Percentiles rank a stretch among this genome's conserved stretches.
Evolutionary conservation across 176 grass and related monocot genomes (phyloP).

Genomic region (Oryza rufipogon): DNA sequence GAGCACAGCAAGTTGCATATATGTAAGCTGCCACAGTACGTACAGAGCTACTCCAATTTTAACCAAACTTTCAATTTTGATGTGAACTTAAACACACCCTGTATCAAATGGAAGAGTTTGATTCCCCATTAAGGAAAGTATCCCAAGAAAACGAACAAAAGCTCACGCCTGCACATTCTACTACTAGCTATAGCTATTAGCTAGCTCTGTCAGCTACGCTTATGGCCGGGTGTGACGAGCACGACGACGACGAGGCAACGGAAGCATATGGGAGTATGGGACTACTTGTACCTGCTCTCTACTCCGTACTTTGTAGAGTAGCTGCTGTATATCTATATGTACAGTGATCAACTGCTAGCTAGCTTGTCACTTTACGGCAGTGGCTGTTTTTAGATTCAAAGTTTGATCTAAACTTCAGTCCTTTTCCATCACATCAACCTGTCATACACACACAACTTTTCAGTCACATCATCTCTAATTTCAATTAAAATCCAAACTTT

Average conservation of each 20-base stretch:
- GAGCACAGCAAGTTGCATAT: background rate
- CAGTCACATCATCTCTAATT: too few species aligned
- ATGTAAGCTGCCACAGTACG: too few species aligned
- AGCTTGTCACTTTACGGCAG: conserved; percentile 32
- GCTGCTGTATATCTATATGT: background rate
- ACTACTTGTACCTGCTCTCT: background rate
- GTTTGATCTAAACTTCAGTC: too few species aligned
- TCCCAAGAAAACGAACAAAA: conserved; percentile 27
- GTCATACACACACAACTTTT: too few species aligned
- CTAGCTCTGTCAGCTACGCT: background rate
- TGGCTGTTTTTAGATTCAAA: too few species aligned
- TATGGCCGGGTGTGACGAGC: background rate
- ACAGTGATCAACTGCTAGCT: background rate
- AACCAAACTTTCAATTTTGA: too few species aligned
- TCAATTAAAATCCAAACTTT: too few species aligned
- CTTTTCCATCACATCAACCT: too few species aligned
- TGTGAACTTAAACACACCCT: too few species aligned
- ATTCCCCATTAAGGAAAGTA: background rate
- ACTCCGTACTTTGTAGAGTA: background rate
- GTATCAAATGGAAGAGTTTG: background rate
- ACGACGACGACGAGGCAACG: background rate
- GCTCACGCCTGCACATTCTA: background rate
- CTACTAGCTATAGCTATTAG: background rate
- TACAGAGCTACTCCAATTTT: too few species aligned
- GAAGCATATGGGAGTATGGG: background rate